These are phyloP conservation scores for Termitomyces titanicus DNA, from an alignment of 768 basidiomycete genomes.

Conservation along the genomic window DNA sequence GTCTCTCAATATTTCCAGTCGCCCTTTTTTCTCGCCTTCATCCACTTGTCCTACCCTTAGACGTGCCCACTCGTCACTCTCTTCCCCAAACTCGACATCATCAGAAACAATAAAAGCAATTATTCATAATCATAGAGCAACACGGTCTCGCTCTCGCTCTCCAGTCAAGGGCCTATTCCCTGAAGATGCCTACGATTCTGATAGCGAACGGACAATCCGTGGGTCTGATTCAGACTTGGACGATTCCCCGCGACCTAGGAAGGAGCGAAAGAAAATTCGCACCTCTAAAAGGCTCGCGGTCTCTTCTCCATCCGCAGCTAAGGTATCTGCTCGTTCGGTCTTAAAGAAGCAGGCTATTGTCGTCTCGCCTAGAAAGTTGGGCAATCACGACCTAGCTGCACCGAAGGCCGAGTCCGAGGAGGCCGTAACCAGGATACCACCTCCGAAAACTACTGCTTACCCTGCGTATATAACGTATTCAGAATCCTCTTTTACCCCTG, in stretches of 20 bases:
- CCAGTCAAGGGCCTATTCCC: conserved; percentile 27
- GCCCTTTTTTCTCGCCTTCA: conserved; percentile 7
- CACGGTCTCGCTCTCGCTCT: conserved; percentile 26
- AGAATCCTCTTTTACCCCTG: neutral
- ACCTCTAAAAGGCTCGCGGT: neutral
- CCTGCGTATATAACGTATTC: conserved; percentile 13
- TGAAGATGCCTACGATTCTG: conserved; percentile 8
- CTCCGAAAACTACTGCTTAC: neutral
- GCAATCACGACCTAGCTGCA: neutral
- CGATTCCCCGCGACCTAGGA: neutral
- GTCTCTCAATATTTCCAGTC: conserved; percentile 21
- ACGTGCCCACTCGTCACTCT: conserved; percentile 3
- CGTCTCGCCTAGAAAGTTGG: neutral
- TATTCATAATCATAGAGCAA: conserved; percentile 19
- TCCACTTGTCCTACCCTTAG: conserved; percentile 1
- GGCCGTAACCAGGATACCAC: no score
- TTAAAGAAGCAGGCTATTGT: neutral
- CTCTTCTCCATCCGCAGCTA: neutral
- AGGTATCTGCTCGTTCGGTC: neutral
- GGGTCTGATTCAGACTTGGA: conserved; percentile 8
- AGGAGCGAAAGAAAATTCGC: conserved; percentile 6
- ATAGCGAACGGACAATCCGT: conserved; percentile 9
- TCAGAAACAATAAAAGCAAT: conserved; percentile 10
- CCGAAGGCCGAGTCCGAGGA: neutral
- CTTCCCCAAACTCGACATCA: neutral